Evolutionary conservation across 352 stramenopile species (phyloP), one percentile per base, ranked within the genome.

Genomic region (Albugo laibachii): DNA sequence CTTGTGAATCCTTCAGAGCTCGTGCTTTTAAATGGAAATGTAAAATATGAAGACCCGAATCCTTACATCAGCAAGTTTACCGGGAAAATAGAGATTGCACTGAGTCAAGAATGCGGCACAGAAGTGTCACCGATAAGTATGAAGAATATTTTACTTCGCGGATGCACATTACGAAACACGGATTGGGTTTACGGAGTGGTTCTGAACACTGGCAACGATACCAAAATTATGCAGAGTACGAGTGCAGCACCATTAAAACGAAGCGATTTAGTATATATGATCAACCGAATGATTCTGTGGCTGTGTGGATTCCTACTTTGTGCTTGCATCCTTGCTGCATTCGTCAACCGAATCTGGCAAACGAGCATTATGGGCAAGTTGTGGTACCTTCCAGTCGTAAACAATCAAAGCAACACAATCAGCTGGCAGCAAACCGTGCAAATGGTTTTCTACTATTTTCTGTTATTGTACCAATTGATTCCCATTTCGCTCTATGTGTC

Each of bases 401-500:
- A 62, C 15, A 51, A 14, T 40, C 43, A 41, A 53, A 44, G 19
- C 40, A 44, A 21, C 39, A 40, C 36, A 15, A 57, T 24, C 36
- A 38, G 15, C 8, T 62, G 73, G 40, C 50, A 75, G 19, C 57
- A 65, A 21, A 84, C 80, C 42, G 69, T 94, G 36, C 80, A 93
- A 56, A 93, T 87, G 60, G 73, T 93, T 45, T 94, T 95, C 45
- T 91, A 91, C 61, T 95, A 92, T 61, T 83, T 95, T 35, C 57
- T 96, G 31, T 63, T 95, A 50, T 69, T 88, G 40, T 89, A 87
- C 57, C 77, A 92, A 54, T 82, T 96, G 36, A 92, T 96, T 38
- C 87, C 87, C 13, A 92, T 96, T 52, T 93, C 82, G 49, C 68
- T 96, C 12, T 96, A 96, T 63, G 82, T 96, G 21, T 83, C 68